Percentiles rank a stretch among this genome's conserved stretches.
Evolutionary conservation across 1,284 basidiomycete genomes (phyloP).

Genomic region (Salmacisia buchloeana): DNA sequence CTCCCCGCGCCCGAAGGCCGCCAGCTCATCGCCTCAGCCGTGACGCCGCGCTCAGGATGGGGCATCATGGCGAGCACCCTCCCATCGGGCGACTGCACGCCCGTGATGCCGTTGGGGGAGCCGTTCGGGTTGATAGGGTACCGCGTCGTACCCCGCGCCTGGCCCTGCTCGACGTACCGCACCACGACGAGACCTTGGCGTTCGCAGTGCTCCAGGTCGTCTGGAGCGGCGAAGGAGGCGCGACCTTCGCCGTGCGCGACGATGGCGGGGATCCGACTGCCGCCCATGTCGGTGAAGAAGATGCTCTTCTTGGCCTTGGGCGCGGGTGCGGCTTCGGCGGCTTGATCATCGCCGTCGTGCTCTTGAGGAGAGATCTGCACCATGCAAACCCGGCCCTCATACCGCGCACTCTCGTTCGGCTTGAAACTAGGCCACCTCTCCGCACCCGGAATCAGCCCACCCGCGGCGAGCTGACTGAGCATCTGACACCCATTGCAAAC

Average conservation of each 20-base stretch:
- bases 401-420: conserved; percentile 78
- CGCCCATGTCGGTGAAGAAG: conserved; percentile 81
- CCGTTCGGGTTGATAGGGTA: conserved; percentile 78
- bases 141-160: conserved; percentile 14
- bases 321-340: conserved; percentile 50
- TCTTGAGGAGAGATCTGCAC: conserved; percentile 60
- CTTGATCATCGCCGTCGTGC: no score
- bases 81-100: conserved; percentile 77
- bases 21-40: conserved; percentile 49
- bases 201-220: conserved; percentile 21
- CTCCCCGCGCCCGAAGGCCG: conserved; percentile 25
- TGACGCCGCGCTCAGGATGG: conserved; percentile 54
- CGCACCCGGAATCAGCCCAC: conserved; percentile 73
- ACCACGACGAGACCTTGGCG: conserved; percentile 28
- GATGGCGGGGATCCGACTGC: conserved; percentile 79
- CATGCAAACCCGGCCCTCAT: conserved; percentile 78
- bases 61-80: conserved; percentile 93
- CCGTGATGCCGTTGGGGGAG: conserved; percentile 76
- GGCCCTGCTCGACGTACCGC: conserved; percentile 36
- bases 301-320: conserved; percentile 57
- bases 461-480: conserved; percentile 70
- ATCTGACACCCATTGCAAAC: conserved; percentile 99
- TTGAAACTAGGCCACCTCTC: conserved; percentile 85
- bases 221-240: conserved; percentile 59
- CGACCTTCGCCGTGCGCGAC: conserved; percentile 96